These are phyloP conservation scores for Pythium phragmitis DNA, from an alignment of 352 stramenopile species.

Conservation along the genomic window DNA sequence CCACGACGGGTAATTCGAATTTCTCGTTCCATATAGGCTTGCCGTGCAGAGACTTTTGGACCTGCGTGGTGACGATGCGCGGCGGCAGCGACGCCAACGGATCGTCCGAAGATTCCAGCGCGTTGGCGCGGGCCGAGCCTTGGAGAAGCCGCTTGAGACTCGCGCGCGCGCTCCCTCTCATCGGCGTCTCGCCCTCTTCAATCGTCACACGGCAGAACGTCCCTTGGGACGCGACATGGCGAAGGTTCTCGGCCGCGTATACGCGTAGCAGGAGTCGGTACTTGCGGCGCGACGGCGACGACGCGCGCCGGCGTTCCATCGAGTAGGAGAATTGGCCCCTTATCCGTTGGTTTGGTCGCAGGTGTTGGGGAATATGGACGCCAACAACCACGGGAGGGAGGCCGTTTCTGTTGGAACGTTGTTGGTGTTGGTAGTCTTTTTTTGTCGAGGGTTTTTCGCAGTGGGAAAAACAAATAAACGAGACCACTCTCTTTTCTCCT, in stretches of 20 bases:
- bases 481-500: constrained; percentile 5
- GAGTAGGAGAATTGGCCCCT: background rate
- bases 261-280: constrained; percentile 64
- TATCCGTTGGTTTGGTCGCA: background rate
- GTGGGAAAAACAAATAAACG: background rate
- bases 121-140: constrained; percentile 28
- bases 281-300: constrained; percentile 14
- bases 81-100: constrained; percentile 22
- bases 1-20: constrained; percentile 60
- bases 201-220: constrained; percentile 77
- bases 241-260: constrained; percentile 56
- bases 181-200: constrained; percentile 43
- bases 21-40: constrained; percentile 78
- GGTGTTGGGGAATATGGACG: constrained; percentile 1
- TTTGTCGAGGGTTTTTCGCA: background rate
- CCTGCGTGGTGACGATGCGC: constrained; percentile 61
- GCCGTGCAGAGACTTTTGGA: constrained; percentile 50
- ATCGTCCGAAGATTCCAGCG: background rate
- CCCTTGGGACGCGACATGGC: constrained; percentile 63
- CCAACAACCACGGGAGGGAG: background rate
- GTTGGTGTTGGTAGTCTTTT: background rate
- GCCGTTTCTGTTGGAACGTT: background rate
- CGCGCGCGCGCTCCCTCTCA: constrained; percentile 30
- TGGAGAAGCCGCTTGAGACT: constrained; percentile 38
- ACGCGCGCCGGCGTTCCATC: constrained; percentile 19